Evolutionary conservation across 2,329 filamentous ascomycete genomes (phyloP).

Genomic region (Diplodia seriata): DNA sequence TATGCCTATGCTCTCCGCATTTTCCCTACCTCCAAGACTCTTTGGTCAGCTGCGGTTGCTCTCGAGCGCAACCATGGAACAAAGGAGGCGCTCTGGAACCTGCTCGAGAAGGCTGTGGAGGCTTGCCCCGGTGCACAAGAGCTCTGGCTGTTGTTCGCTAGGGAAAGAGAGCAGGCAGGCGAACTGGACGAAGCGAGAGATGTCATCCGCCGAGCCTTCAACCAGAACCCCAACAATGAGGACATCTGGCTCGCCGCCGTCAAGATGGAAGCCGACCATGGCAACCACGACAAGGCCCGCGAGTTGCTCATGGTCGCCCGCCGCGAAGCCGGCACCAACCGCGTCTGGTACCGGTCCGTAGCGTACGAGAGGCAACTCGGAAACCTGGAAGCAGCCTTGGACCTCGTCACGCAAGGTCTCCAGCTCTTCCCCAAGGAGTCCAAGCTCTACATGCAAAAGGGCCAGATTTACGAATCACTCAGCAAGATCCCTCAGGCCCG

Average conservation of each 20-base stretch:
- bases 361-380: constrained; percentile 88
- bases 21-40: constrained; percentile 84
- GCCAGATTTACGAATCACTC: constrained; percentile 90
- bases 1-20: constrained; percentile 89
- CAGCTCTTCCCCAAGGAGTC: constrained; percentile 83
- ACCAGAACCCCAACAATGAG: constrained; percentile 95
- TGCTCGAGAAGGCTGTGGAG: constrained; percentile 92
- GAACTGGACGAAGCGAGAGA: constrained; percentile 85
- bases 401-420: constrained; percentile 85
- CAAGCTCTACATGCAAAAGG: constrained; percentile 99
- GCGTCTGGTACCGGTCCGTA: constrained; percentile 96
- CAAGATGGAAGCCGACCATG: constrained; percentile 91
- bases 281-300: constrained; percentile 80
- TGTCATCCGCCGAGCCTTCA: constrained; percentile 88
- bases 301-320: constrained; percentile 82
- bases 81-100: constrained; percentile 79
- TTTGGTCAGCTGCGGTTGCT: constrained; percentile 91
- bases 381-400: constrained; percentile 79
- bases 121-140: constrained; percentile 90
- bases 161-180: constrained; percentile 90
- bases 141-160: constrained; percentile 93
- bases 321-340: constrained; percentile 88
- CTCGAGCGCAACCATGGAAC: constrained; percentile 88
- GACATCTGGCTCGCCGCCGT: constrained; percentile 98
- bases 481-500: constrained; percentile 82